A percentile compares a stretch with the other conserved stretches of the same genome.
Conservation (phyloP, 1,139 yeast genomes). For the Meyerozyma smithsonii region DNA sequence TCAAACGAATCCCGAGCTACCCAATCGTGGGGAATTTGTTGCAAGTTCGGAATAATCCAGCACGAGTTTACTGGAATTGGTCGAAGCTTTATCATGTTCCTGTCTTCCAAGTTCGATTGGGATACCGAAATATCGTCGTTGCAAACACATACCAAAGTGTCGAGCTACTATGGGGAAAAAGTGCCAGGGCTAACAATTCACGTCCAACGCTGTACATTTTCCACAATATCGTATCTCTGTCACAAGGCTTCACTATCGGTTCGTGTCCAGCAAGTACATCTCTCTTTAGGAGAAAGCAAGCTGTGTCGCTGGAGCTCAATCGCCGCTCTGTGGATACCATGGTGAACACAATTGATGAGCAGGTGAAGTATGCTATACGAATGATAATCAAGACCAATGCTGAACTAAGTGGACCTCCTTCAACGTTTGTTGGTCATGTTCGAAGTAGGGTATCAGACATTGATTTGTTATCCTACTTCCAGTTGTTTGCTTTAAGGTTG, state of each 20-base stretch:
- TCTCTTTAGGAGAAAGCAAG: constrained; percentile 50
- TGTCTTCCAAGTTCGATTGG: constrained; percentile 61
- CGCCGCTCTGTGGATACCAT: constrained; percentile 27
- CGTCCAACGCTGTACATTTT: constrained; percentile 66
- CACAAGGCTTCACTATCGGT: constrained; percentile 68
- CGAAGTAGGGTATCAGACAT: constrained; percentile 25
- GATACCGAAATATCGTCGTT: constrained; percentile 52
- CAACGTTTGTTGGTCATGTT: constrained; percentile 6
- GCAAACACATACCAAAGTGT: constrained; percentile 61
- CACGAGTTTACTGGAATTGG: constrained; percentile 49
- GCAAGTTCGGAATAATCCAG: constrained; percentile 48
- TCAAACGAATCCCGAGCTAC: constrained; percentile 40
- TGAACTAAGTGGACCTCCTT: constrained; percentile 21
- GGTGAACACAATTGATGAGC: constrained; percentile 39
- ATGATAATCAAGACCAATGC: constrained; percentile 19
- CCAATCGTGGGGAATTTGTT: constrained; percentile 54
- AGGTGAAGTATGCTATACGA: constrained; percentile 28
- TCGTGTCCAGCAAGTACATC: constrained; percentile 66
- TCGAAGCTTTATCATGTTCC: constrained; percentile 32
- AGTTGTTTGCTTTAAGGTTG: constrained; percentile 52
- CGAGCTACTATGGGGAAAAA: constrained; percentile 48
- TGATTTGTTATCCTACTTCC: constrained; percentile 39
- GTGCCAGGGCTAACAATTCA: constrained; percentile 54
- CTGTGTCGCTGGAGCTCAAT: constrained; percentile 48
- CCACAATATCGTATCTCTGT: constrained; percentile 58